Evolutionary conservation across 345 rosid species (phyloP).

Genomic region (Geranium brycei): DNA sequence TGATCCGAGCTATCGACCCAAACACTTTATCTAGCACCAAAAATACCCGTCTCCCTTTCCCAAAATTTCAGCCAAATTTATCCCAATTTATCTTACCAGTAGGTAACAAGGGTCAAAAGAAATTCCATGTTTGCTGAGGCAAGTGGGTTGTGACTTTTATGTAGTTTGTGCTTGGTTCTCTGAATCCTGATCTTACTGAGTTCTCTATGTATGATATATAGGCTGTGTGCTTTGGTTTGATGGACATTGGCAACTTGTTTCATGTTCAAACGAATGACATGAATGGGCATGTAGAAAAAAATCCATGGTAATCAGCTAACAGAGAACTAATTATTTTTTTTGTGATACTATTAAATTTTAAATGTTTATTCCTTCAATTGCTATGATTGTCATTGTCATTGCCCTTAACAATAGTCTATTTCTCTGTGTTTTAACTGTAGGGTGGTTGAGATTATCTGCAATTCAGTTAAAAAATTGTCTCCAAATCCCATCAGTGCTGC

Average conservation of each 20-base stretch:
- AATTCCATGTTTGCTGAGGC: not conserved
- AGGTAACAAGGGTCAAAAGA: not conserved
- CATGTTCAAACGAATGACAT: constrained; percentile 28
- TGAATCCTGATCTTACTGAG: not conserved
- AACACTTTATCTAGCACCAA: no score
- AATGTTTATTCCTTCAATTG: not conserved
- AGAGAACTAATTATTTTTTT: constrained; percentile 4
- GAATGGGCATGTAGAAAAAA: constrained; percentile 35
- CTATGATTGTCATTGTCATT: constrained; percentile 1
- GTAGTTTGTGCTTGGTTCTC: not conserved
- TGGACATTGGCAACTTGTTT: constrained; percentile 44
- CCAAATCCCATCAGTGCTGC: constrained; percentile 46
- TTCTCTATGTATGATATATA: constrained; percentile 16
- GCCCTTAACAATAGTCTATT: constrained; percentile 4
- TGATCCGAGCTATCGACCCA: not conserved
- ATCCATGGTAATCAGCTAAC: constrained; percentile 40
- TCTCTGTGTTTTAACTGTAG: constrained; percentile 26
- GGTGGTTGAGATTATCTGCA: constrained; percentile 66
- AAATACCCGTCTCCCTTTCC: not conserved
- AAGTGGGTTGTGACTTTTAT: not conserved
- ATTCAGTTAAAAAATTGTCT: constrained; percentile 43
- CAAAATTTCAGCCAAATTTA: not conserved
- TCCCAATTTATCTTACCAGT: not conserved
- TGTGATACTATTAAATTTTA: not conserved
- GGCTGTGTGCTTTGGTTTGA: constrained; percentile 62